phyloP scores from a whole-genome alignment of 202 grass and related monocot genomes.

The Sporobolus alterniflorus region DNA sequence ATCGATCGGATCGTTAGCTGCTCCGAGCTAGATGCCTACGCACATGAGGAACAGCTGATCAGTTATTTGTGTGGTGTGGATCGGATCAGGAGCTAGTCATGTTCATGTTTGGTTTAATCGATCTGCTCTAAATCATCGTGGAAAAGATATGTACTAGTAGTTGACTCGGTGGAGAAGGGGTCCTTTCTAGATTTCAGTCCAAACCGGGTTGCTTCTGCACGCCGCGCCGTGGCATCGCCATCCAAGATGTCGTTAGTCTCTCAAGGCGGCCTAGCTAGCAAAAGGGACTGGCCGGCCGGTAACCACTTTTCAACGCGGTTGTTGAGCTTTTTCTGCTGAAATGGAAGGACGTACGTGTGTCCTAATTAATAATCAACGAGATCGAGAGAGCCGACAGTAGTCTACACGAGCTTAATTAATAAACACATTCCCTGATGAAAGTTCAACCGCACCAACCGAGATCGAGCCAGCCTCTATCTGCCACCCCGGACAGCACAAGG shows the following conservation, averaged over 20 bases:
- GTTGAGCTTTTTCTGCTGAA: not conserved
- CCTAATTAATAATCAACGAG: not conserved
- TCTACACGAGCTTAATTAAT: no score
- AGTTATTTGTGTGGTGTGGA: no score
- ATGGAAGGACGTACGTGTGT: not conserved
- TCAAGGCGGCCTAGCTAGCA: not conserved
- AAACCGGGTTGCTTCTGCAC: not conserved
- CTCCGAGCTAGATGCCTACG: not conserved
- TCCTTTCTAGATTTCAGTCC: not conserved
- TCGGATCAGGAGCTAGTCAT: no score
- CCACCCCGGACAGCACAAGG: not conserved
- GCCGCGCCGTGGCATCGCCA: not conserved
- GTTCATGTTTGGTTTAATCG: no score
- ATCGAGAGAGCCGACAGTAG: no score
- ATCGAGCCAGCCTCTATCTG: not conserved
- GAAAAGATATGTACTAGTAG: no score
- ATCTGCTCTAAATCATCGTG: not conserved
- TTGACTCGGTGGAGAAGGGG: no score
- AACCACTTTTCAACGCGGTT: conserved; percentile 3
- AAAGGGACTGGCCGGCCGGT: not conserved
- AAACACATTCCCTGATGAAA: conserved; percentile 17
- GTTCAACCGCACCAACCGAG: conserved; percentile 8
- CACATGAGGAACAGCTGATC: no score
- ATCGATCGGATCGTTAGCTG: not conserved
- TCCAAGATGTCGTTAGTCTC: not conserved